Conservation (phyloP, 129 eudicot species). For the Helianthus tuberosus region DNA sequence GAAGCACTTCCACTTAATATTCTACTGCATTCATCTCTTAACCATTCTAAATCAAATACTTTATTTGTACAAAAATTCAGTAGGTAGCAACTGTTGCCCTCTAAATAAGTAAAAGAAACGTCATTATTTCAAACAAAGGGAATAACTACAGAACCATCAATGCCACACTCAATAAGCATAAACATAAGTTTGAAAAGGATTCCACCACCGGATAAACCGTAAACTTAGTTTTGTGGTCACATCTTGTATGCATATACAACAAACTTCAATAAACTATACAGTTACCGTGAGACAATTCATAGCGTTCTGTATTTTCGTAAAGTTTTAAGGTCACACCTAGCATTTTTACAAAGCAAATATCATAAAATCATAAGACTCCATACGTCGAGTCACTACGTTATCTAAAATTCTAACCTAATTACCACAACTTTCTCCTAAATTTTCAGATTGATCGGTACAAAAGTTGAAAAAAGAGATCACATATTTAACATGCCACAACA, state of each 20-base stretch:
- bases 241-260: background rate
- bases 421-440: background rate
- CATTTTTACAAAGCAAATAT: background rate
- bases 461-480: too few species aligned
- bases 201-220: background rate
- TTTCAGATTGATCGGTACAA: background rate
- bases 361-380: background rate
- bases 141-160: conserved; percentile 6
- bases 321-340: background rate
- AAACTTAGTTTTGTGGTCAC: background rate
- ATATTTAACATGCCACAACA: too few species aligned
- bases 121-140: background rate
- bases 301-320: background rate
- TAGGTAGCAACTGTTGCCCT: background rate
- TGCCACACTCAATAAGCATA: background rate
- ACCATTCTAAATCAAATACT: conserved; percentile 76
- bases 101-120: background rate
- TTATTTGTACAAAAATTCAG: conserved; percentile 30
- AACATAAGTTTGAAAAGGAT: background rate
- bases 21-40: conserved; percentile 72
- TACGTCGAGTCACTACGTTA: background rate
- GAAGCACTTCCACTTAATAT: conserved; percentile 75
- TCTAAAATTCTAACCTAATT: background rate
- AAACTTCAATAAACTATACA: conserved; percentile 1
- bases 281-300: background rate